Evolutionary conservation across 768 basidiomycete species (phyloP).

Genomic region (Boletus patriciae): DNA sequence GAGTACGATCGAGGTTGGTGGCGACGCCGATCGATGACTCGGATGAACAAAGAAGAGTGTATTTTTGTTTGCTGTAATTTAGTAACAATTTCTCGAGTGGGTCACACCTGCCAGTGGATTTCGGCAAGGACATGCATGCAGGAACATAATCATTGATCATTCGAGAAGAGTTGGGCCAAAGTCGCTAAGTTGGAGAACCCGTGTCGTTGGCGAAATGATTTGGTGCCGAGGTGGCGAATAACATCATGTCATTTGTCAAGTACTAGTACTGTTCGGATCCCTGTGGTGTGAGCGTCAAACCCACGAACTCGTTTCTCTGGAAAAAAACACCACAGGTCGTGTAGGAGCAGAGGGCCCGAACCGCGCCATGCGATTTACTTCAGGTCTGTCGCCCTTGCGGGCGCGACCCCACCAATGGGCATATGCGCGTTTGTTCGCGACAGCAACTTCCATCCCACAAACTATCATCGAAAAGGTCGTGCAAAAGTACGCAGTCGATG

Average conservation of each 20-base stretch:
- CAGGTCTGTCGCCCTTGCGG: conserved; percentile 10
- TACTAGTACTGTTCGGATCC: too few species aligned
- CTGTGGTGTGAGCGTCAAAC: neutral
- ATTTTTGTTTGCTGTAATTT: too few species aligned
- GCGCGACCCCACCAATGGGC: neutral
- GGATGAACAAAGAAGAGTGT: too few species aligned
- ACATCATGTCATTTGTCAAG: neutral
- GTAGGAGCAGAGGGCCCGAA: neutral
- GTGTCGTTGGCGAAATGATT: neutral
- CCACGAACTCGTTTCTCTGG: neutral
- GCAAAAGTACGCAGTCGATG: too few species aligned
- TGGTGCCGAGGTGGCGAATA: neutral
- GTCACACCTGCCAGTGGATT: too few species aligned
- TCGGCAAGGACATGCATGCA: too few species aligned
- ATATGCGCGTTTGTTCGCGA: conserved; percentile 32
- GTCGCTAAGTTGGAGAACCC: too few species aligned
- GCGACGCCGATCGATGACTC: too few species aligned
- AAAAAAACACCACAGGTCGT: neutral
- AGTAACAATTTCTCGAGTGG: too few species aligned
- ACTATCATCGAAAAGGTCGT: conserved; percentile 87
- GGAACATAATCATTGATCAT: too few species aligned
- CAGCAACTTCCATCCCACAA: conserved; percentile 53
- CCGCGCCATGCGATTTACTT: conserved; percentile 15
- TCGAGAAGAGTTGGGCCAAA: too few species aligned
- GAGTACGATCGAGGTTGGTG: too few species aligned